These are phyloP conservation scores for Plicaturopsis crispa DNA, from an alignment of 768 basidiomycete genomes.

Conservation along the genomic window DNA sequence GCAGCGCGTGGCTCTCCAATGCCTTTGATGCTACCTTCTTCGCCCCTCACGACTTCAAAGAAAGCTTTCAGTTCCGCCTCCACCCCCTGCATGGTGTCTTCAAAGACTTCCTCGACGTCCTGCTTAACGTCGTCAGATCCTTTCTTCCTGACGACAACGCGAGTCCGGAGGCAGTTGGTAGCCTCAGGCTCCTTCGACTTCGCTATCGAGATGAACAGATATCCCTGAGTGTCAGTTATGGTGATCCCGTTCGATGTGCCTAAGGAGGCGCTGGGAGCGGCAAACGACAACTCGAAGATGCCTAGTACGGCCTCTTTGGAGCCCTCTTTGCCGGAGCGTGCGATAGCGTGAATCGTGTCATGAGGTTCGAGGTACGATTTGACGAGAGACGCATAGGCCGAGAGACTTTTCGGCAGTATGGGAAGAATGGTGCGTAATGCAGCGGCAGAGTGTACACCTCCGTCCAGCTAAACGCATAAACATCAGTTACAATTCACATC, in stretches of 20 bases:
- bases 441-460: conserved; percentile 70
- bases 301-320: conserved; percentile 49
- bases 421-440: conserved; percentile 57
- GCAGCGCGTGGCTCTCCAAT: conserved; percentile 57
- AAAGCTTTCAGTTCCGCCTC: conserved; percentile 51
- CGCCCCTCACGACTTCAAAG: conserved; percentile 44
- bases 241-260: conserved; percentile 32
- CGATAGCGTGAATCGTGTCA: conserved; percentile 65
- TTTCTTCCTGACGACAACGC: too few species aligned
- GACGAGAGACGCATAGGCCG: conserved; percentile 61
- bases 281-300: conserved; percentile 56
- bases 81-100: conserved; percentile 44
- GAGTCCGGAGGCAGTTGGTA: conserved; percentile 2
- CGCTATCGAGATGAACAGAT: conserved; percentile 51
- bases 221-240: conserved; percentile 59
- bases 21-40: conserved; percentile 29
- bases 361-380: conserved; percentile 67
- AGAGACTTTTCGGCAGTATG: conserved; percentile 42
- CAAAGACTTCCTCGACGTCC: conserved; percentile 35
- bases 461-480: conserved; percentile 48
- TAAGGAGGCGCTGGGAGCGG: conserved; percentile 38
- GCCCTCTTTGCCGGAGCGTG: conserved; percentile 37
- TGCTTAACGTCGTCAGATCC: conserved; percentile 21
- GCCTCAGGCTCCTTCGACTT: too few species aligned
- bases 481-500: not conserved